A percentile compares a stretch with the other conserved stretches of the same genome.
These are phyloP conservation scores for Coccinonectria pachysandricola DNA, from an alignment of 2,329 filamentous ascomycete genomes.

Conservation along the genomic window DNA sequence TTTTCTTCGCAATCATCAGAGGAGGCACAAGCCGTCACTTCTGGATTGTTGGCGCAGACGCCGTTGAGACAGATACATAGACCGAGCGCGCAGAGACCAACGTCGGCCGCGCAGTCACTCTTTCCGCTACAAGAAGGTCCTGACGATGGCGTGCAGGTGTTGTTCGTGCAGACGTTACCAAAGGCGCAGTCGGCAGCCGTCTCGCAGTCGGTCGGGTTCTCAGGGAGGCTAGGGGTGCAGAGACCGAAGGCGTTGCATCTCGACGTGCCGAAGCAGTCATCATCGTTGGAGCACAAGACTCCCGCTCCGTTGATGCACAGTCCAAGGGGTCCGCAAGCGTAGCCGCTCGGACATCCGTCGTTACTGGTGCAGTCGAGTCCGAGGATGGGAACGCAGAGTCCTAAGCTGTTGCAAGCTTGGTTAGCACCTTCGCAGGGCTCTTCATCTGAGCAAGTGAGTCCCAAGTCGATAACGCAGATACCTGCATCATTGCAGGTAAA, in stretches of 20 bases:
- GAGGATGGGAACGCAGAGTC: neutral
- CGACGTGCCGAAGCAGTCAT: no score
- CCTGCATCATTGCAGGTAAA: neutral
- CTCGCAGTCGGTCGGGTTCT: no score
- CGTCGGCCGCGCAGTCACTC: slow-evolving; percentile 3
- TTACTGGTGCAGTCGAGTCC: neutral
- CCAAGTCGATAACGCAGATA: neutral
- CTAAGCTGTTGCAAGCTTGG: no score
- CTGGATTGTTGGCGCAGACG: neutral
- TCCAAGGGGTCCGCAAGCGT: slow-evolving; percentile 21
- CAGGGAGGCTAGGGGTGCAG: slow-evolving; percentile 1
- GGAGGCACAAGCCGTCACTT: slow-evolving; percentile 1
- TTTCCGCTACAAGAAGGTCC: slow-evolving; percentile 1
- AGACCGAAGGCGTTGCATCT: no score
- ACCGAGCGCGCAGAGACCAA: slow-evolving; percentile 2
- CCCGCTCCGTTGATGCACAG: neutral
- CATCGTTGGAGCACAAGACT: neutral
- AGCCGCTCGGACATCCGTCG: neutral
- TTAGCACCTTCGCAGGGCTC: no score
- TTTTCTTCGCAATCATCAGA: slow-evolving; percentile 2
- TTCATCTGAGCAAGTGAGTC: neutral
- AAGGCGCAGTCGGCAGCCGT: slow-evolving; percentile 1
- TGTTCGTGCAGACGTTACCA: slow-evolving; percentile 2
- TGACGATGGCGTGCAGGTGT: neutral
- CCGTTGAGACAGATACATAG: slow-evolving; percentile 4